Percentiles rank a stretch among this genome's conserved stretches.
These are phyloP conservation scores for Penicillium sp. DNA, from an alignment of 2,329 filamentous ascomycete species.

Conservation along the genomic window DNA sequence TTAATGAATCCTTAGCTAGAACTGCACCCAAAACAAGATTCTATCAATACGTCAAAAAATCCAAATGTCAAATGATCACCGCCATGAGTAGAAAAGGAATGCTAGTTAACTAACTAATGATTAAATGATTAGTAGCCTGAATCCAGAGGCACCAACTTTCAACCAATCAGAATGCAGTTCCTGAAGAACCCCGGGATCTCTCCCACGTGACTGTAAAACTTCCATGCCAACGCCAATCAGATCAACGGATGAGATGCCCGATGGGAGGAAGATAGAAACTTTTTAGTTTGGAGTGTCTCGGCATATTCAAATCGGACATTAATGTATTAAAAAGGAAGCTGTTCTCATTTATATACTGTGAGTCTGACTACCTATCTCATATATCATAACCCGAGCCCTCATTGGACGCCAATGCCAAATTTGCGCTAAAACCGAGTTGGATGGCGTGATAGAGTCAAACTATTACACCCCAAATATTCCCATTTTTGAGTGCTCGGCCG, in stretches of 20 bases:
- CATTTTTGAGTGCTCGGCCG: constrained; percentile 15
- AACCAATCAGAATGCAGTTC: constrained; percentile 8
- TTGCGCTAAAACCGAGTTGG: constrained; percentile 13
- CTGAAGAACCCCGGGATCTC: neutral
- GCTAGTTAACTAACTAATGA: too few relatives aligned
- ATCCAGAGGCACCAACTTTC: rapidly evolving
- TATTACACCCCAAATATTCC: constrained; percentile 2
- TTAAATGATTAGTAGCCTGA: neutral
- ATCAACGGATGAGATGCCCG: neutral
- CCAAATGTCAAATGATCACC: too few relatives aligned
- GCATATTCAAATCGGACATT: neutral
- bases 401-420: neutral
- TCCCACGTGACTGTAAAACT: neutral
- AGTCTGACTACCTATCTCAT: neutral
- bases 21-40: too few relatives aligned
- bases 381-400: neutral
- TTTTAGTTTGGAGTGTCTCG: neutral
- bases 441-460: constrained; percentile 23
- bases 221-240: constrained; percentile 1
- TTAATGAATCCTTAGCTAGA: too few relatives aligned
- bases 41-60: too few relatives aligned
- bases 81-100: too few relatives aligned
- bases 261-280: neutral
- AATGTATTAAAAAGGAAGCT: neutral
- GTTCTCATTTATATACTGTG: neutral